A percentile compares a stretch with the other conserved stretches of the same genome.
These are phyloP conservation scores for Lachnellula suecica DNA, from an alignment of 2,329 filamentous ascomycete genomes.

Conservation along the genomic window DNA sequence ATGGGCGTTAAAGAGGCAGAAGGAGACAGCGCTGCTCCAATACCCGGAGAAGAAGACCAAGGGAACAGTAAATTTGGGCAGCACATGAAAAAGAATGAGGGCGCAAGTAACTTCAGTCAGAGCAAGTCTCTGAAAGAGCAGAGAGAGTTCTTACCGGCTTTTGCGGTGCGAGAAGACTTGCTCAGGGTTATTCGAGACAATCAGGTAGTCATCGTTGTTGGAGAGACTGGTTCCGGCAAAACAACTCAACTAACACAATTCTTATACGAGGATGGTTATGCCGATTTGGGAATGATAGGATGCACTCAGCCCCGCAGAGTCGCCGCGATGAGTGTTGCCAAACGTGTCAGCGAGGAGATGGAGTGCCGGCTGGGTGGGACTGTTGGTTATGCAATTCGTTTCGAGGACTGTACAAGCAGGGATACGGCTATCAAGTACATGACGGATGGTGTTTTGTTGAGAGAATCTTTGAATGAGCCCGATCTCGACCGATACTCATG, in stretches of 20 bases:
- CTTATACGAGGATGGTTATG: conserved; percentile 92
- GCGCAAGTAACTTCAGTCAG: conserved; percentile 87
- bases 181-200: conserved; percentile 92
- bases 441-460: conserved; percentile 92
- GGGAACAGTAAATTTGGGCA: conserved; percentile 79
- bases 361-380: conserved; percentile 82
- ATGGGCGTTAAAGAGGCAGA: conserved; percentile 95
- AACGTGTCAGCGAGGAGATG: conserved; percentile 98
- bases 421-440: conserved; percentile 98
- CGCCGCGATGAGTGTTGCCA: conserved; percentile 97
- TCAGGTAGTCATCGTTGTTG: conserved; percentile 94
- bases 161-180: conserved; percentile 92
- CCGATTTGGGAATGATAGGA: conserved; percentile 82
- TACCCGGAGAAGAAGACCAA: conserved; percentile 65
- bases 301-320: conserved; percentile 96
- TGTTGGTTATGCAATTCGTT: conserved; percentile 96
- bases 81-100: conserved; percentile 84
- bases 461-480: conserved; percentile 88
- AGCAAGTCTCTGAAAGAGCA: conserved; percentile 90
- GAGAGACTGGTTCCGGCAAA: conserved; percentile 96
- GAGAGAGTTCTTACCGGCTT: conserved; percentile 89
- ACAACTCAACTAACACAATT: conserved; percentile 98
- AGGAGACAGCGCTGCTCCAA: conserved; percentile 82
- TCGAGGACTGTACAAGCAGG: conserved; percentile 96
- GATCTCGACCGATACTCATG: conserved; percentile 96